Conservation (phyloP, 306 rosid genomes). For the Acacia acuminata region DNA sequence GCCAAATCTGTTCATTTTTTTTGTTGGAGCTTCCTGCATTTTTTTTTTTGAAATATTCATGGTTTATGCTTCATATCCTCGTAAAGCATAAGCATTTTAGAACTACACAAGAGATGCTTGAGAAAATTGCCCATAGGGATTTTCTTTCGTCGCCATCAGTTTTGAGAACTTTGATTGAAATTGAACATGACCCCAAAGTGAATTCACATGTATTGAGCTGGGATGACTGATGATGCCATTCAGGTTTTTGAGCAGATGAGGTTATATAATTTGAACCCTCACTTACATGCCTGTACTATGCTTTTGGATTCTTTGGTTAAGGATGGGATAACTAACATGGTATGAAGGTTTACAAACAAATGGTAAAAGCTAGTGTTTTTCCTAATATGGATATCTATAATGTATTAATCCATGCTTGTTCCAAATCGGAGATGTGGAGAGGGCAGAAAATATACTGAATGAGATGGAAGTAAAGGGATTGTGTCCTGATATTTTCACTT, state of each 20-base stretch:
- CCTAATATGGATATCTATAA: slow-evolving; percentile 74
- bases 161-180: slow-evolving; percentile 59
- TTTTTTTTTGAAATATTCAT: too few species aligned
- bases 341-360: slow-evolving; percentile 66
- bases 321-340: slow-evolving; percentile 61
- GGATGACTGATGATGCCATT: slow-evolving; percentile 75
- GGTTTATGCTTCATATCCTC: slow-evolving; percentile 75
- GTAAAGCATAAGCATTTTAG: slow-evolving; percentile 56
- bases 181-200: slow-evolving; percentile 53
- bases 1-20: too few species aligned
- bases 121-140: slow-evolving; percentile 61
- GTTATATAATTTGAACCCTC: slow-evolving; percentile 54
- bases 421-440: slow-evolving; percentile 78
- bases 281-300: slow-evolving; percentile 82
- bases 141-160: slow-evolving; percentile 73
- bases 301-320: slow-evolving; percentile 73
- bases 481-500: too few species aligned
- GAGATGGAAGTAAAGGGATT: too few species aligned
- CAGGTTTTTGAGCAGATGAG: slow-evolving; percentile 83
- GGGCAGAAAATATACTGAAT: too few species aligned
- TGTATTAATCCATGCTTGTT: slow-evolving; percentile 83
- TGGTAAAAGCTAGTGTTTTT: slow-evolving; percentile 57
- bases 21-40: too few species aligned
- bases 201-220: slow-evolving; percentile 86
- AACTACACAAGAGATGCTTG: slow-evolving; percentile 74